Evolutionary conservation across 805 yeast genomes (phyloP).

Genomic region (Zygosaccharomyces kombuchaensis): DNA sequence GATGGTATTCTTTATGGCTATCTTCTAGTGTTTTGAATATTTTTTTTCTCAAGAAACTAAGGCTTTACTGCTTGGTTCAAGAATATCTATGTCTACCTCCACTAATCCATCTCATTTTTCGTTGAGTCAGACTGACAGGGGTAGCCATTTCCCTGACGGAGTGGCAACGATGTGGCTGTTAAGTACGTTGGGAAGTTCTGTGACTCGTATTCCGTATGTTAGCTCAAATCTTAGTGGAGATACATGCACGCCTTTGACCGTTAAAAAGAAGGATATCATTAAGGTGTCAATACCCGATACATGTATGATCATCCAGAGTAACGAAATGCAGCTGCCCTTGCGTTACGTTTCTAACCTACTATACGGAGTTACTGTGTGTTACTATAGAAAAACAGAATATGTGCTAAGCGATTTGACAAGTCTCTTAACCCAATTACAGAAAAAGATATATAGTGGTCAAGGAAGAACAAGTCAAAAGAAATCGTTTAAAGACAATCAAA

Average conservation of each 20-base stretch:
- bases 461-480: slow-evolving; percentile 3
- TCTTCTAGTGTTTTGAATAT: background rate
- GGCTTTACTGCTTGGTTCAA: background rate
- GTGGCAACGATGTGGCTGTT: slow-evolving; percentile 34
- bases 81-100: slow-evolving; percentile 4
- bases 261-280: slow-evolving; percentile 31
- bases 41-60: background rate
- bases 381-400: slow-evolving; percentile 31
- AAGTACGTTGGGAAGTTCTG: slow-evolving; percentile 25
- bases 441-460: slow-evolving; percentile 8
- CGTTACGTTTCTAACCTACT: slow-evolving; percentile 29
- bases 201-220: background rate
- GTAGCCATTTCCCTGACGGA: slow-evolving; percentile 11
- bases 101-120: slow-evolving; percentile 9
- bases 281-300: slow-evolving; percentile 33
- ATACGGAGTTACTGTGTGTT: slow-evolving; percentile 34
- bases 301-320: slow-evolving; percentile 23
- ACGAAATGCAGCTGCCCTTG: slow-evolving; percentile 22
- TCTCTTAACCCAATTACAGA: slow-evolving; percentile 23
- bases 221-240: background rate
- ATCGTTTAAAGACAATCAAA: background rate
- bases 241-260: slow-evolving; percentile 5
- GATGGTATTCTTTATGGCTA: background rate
- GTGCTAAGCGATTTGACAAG: slow-evolving; percentile 28
- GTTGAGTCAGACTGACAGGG: background rate